Evolutionary conservation across 805 yeast species (phyloP).

Genomic region (Yamadazyma sp.): DNA sequence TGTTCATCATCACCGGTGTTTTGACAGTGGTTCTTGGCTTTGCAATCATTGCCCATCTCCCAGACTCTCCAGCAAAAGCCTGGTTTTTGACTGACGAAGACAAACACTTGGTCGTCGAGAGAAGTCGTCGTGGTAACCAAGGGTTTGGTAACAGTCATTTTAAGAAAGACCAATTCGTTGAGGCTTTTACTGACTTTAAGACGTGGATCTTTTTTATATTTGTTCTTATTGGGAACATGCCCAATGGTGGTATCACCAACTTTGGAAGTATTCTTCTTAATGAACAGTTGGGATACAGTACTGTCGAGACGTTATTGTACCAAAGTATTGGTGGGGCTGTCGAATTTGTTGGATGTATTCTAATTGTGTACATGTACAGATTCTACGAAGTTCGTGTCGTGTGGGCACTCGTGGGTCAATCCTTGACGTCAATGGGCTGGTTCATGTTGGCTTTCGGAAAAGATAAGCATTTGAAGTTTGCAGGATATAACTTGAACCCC

Average conservation of each 20-base stretch:
- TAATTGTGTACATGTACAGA: conserved; percentile 26
- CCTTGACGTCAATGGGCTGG: conserved; percentile 22
- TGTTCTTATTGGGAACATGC: conserved; percentile 28
- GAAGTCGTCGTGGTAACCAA: conserved; percentile 34
- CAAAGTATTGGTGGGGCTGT: conserved; percentile 50
- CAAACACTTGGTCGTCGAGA: conserved; percentile 32
- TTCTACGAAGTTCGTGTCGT: conserved; percentile 28
- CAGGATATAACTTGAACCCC: conserved; percentile 13
- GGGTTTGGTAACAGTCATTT: conserved; percentile 43
- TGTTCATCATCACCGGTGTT: conserved; percentile 60
- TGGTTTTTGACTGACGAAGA: conserved; percentile 39
- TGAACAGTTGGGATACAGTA: conserved; percentile 24
- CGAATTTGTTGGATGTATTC: conserved; percentile 39
- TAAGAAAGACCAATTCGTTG: conserved; percentile 37
- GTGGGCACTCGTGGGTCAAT: conserved; percentile 25
- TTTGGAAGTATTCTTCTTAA: conserved; percentile 32
- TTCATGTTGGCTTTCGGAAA: conserved; percentile 46
- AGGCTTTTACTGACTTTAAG: conserved; percentile 35
- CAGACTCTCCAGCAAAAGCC: conserved; percentile 34
- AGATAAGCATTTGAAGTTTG: conserved; percentile 18
- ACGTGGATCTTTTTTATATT: conserved; percentile 34
- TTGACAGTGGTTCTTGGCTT: conserved; percentile 55
- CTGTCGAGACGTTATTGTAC: conserved; percentile 41
- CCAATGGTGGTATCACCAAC: conserved; percentile 40
- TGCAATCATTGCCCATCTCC: conserved; percentile 45